Evolutionary conservation across 768 basidiomycete species (phyloP).

Genomic region (Kwoniella pini): DNA sequence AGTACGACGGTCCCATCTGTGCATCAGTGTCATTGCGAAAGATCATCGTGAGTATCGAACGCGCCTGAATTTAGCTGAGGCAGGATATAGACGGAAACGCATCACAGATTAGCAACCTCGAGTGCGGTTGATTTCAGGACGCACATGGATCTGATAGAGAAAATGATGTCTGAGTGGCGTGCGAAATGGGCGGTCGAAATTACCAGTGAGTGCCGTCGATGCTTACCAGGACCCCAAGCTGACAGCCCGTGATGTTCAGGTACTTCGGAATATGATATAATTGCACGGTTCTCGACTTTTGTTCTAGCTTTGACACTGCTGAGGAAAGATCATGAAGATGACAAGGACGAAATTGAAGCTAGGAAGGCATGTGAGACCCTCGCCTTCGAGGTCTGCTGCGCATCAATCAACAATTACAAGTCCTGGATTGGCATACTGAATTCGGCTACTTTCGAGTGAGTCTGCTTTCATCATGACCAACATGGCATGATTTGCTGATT

Average conservation of each 20-base stretch:
- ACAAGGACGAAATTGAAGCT: slow-evolving; percentile 4
- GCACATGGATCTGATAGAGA: slow-evolving; percentile 7
- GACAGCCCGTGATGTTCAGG: not conserved
- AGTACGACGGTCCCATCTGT: slow-evolving; percentile 12
- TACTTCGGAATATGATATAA: slow-evolving; percentile 24
- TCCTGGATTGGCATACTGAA: slow-evolving; percentile 23
- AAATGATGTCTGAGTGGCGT: slow-evolving; percentile 12
- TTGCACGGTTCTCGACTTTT: slow-evolving; percentile 19
- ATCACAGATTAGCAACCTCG: not conserved
- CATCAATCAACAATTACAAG: slow-evolving; percentile 18
- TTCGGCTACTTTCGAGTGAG: slow-evolving; percentile 26
- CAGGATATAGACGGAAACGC: slow-evolving; percentile 7
- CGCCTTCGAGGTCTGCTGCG: slow-evolving; percentile 23
- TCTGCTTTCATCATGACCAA: no score
- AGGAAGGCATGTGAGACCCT: slow-evolving; percentile 10
- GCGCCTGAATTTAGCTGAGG: not conserved
- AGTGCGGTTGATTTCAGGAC: not conserved
- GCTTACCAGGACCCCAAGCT: not conserved
- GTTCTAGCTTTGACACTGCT: slow-evolving; percentile 14
- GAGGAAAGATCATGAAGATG: slow-evolving; percentile 5
- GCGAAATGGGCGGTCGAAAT: slow-evolving; percentile 15
- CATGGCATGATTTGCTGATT: not conserved
- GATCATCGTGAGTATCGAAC: slow-evolving; percentile 8
- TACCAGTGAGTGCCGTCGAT: slow-evolving; percentile 6
- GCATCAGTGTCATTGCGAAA: slow-evolving; percentile 21